A percentile compares a stretch with the other conserved stretches of the same genome.
These are phyloP conservation scores for Phytophthora podocarpi DNA, from an alignment of 352 stramenopile genomes.

Conservation along the genomic window DNA sequence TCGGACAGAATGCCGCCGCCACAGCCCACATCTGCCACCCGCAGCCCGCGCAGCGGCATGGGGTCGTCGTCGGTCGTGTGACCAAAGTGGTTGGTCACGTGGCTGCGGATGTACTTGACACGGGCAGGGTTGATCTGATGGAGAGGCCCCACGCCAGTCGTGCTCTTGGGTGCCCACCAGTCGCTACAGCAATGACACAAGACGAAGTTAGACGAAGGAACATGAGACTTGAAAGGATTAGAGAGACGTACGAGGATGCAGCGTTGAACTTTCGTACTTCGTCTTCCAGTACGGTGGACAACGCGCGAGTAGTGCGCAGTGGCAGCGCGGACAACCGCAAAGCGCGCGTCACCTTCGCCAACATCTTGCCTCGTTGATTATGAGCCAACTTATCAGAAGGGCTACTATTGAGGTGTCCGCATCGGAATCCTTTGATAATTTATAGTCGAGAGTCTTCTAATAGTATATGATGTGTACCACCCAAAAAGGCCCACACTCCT, in stretches of 20 bases:
- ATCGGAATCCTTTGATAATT: too few species aligned
- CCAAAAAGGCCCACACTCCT: conserved; percentile 9
- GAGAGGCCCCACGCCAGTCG: conserved; percentile 73
- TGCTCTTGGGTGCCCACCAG: conserved; percentile 82
- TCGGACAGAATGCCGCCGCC: conserved; percentile 87
- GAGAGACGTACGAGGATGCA: conserved; percentile 59
- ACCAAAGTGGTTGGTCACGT: conserved; percentile 72
- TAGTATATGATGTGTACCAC: conserved; percentile 10
- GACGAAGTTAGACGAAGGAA: background rate
- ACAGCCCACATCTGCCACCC: conserved; percentile 79
- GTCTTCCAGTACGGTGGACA: conserved; percentile 75
- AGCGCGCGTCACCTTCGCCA: conserved; percentile 9
- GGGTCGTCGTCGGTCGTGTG: conserved; percentile 50
- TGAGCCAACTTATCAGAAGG: background rate
- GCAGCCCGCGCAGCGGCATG: conserved; percentile 54
- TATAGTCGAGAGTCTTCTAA: too few species aligned
- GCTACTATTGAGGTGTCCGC: background rate
- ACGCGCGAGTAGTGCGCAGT: conserved; percentile 24
- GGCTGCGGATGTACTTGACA: conserved; percentile 82
- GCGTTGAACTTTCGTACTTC: conserved; percentile 87
- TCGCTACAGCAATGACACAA: conserved; percentile 49
- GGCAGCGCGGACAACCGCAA: background rate
- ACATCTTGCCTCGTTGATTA: conserved; percentile 23
- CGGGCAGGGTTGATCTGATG: conserved; percentile 87
- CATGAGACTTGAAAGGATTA: background rate